Evolutionary conservation across 177 flowering plant species (phyloP), one percentile per base, ranked within the genome.

Genomic region (Vitis hybrid): DNA sequence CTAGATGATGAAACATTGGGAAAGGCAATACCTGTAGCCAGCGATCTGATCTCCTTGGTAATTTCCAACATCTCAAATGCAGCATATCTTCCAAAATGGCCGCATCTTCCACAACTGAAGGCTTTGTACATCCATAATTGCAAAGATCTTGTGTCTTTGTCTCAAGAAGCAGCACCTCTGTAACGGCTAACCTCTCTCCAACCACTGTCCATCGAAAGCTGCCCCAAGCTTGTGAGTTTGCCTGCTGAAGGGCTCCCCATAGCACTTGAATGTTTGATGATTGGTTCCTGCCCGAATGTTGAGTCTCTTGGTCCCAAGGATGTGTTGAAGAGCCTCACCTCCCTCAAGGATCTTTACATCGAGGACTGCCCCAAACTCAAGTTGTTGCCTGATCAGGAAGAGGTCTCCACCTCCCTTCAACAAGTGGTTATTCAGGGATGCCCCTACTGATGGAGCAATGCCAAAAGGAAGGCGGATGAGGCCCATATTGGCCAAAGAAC

Each of bases 401-500:
- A 73, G 0, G 31, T 74, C 10, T 53, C 73, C 18, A 5, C 34
- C 1, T 69, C 69, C 26, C 65, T 74, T 22, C 20, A 60, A 26
- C 68, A 70, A 50, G 45, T 74, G 66, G 26, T n/a, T 22, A 74
- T 74, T 14, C 39, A 34, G 6, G 72, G 66, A 39, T 66, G 73
- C 54, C 68, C 19, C 22, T 64, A 16, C 50, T 74, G 22, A 18
- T 22, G 48, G 50, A 64, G 20, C 71, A 51, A 14, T 74, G 73
- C 54, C 52, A 14, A 22, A 56, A 20, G 61, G 62, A 66, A 50
- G 12, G 31, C 5, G 61, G 49, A 18, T 34, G 58, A 19, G 77
- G 77, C n/a, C 18, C 20, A 7, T 68, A 74, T 34, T 64, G 77
- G 77, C 49, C 72, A 52, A 74, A 58, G 72, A 69, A 68, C 20